Percentiles rank a stretch among this genome's conserved stretches.
Conservation (phyloP, 129 eudicot species). For the Flaveria robusta region DNA sequence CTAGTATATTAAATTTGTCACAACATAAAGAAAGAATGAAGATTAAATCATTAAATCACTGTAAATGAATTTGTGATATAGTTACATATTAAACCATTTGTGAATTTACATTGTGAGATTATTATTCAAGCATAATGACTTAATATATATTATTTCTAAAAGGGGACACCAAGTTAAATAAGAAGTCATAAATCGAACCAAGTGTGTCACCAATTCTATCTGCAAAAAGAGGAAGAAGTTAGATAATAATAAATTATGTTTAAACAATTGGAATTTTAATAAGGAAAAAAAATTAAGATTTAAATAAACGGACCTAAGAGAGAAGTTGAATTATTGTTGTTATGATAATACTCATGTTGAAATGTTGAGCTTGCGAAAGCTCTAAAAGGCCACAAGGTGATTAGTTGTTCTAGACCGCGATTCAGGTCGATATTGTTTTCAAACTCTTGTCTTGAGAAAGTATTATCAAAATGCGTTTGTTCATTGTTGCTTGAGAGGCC, state of each 20-base stretch:
- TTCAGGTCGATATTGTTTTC: slow-evolving; percentile 38
- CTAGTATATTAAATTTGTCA: neutral
- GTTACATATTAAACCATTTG: neutral
- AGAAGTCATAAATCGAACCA: slow-evolving; percentile 41
- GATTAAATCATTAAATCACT: neutral
- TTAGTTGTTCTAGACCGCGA: slow-evolving; percentile 45
- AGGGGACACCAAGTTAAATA: slow-evolving; percentile 36
- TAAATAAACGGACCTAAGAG: slow-evolving; percentile 40
- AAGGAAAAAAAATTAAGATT: slow-evolving; percentile 1
- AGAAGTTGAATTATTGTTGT: slow-evolving; percentile 30
- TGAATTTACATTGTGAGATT: slow-evolving; percentile 23
- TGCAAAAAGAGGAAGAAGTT: slow-evolving; percentile 25
- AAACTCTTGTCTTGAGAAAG: slow-evolving; percentile 20
- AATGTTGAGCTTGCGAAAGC: slow-evolving; percentile 43
- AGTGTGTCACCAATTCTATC: slow-evolving; percentile 52
- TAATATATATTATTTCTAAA: slow-evolving; percentile 34
- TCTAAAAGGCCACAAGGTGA: slow-evolving; percentile 61
- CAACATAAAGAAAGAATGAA: neutral
- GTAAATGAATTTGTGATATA: neutral
- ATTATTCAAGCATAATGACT: slow-evolving; percentile 10
- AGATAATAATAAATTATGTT: neutral
- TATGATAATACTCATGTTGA: slow-evolving; percentile 31
- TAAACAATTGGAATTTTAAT: neutral
- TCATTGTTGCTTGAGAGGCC: slow-evolving; percentile 36
- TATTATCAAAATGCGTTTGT: slow-evolving; percentile 28